Conservation (phyloP, 352 stramenopile genomes). For the Phytophthora boehmeriae region DNA sequence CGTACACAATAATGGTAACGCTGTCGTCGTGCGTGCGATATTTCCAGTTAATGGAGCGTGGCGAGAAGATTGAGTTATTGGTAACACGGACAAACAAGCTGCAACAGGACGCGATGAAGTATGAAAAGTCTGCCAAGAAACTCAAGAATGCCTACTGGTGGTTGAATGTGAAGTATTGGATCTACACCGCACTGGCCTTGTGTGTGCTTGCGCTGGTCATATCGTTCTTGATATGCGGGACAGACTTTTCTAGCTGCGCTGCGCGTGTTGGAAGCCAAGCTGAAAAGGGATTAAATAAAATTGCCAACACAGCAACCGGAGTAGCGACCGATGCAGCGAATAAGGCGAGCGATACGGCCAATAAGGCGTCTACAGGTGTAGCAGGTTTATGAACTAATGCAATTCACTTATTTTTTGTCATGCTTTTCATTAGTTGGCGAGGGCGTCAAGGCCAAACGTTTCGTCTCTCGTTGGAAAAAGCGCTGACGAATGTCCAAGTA, state of each 20-base stretch:
- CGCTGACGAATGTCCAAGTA: slow-evolving; percentile 1
- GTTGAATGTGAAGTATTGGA: slow-evolving; percentile 85
- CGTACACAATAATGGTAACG: background rate
- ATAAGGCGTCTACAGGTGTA: slow-evolving; percentile 31
- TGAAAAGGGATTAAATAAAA: slow-evolving; percentile 38
- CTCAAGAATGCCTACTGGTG: slow-evolving; percentile 92
- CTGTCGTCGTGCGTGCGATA: background rate
- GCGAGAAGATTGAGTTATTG: slow-evolving; percentile 97
- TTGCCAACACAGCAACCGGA: slow-evolving; percentile 14
- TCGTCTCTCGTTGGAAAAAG: background rate
- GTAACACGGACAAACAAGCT: slow-evolving; percentile 91
- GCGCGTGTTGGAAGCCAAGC: slow-evolving; percentile 45
- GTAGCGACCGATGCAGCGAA: slow-evolving; percentile 20
- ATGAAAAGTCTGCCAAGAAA: slow-evolving; percentile 93
- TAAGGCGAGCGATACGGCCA: slow-evolving; percentile 14
- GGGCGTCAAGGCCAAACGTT: slow-evolving; percentile 5
- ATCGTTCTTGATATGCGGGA: slow-evolving; percentile 76
- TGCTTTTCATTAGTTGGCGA: slow-evolving; percentile 27
- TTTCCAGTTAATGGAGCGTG: slow-evolving; percentile 93
- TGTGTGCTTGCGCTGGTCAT: slow-evolving; percentile 64
- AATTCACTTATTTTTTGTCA: slow-evolving; percentile 18
- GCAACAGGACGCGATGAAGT: slow-evolving; percentile 97
- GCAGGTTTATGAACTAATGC: slow-evolving; percentile 30
- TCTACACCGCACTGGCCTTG: slow-evolving; percentile 60
- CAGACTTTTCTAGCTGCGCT: slow-evolving; percentile 70